Percentiles rank a stretch among this genome's conserved stretches.
These are phyloP conservation scores for Aspergillus tanneri DNA, from an alignment of 2,329 filamentous ascomycete genomes.

Conservation along the genomic window DNA sequence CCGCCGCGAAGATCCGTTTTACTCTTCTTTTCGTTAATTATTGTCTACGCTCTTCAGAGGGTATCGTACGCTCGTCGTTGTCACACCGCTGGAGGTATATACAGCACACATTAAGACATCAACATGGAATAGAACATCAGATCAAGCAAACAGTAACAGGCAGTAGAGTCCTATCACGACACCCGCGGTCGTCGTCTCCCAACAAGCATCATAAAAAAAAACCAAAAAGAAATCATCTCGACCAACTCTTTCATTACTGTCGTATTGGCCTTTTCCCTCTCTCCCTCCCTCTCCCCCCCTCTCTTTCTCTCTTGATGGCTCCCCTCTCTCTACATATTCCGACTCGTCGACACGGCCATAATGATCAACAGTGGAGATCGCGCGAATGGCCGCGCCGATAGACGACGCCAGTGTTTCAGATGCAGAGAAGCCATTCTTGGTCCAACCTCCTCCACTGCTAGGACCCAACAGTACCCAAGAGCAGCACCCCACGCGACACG, in stretches of 20 bases:
- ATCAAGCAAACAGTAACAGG: conserved; percentile 13
- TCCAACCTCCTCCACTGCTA: background rate
- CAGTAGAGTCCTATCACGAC: conserved; percentile 16
- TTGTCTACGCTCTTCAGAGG: conserved; percentile 8
- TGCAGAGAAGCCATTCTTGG: background rate
- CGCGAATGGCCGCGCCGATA: background rate
- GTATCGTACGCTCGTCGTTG: conserved; percentile 43
- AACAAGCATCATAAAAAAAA: conserved; percentile 3
- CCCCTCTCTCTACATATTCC: conserved; percentile 1
- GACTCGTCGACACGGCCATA: background rate
- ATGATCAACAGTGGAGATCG: background rate
- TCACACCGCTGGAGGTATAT: conserved; percentile 40
- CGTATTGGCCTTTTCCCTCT: no score
- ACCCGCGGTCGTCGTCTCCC: conserved; percentile 3
- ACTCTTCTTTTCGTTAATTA: background rate
- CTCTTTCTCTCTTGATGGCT: background rate
- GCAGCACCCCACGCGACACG: conserved; percentile 7
- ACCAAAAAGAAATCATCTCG: conserved; percentile 2
- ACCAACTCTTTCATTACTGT: background rate
- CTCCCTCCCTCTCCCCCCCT: no score
- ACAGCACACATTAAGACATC: conserved; percentile 33
- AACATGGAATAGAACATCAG: conserved; percentile 24
- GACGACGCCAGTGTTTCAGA: background rate
- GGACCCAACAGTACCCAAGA: background rate
- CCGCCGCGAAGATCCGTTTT: conserved; percentile 22